Evolutionary conservation across 768 basidiomycete species (phyloP).

Genomic region (Goffeauzyma gilvescens): DNA sequence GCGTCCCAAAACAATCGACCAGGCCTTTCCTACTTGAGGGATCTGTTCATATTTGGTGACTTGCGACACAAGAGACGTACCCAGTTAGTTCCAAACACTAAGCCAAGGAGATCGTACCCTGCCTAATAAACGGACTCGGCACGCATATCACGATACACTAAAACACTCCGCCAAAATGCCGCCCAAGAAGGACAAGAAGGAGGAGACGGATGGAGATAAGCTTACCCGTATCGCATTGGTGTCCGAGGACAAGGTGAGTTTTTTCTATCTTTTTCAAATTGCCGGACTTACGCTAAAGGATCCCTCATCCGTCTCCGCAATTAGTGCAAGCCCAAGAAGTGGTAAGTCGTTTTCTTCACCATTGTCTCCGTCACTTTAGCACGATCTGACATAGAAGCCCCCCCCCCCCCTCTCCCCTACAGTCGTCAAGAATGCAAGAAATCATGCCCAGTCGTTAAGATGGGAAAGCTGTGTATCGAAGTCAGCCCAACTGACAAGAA

Average conservation of each 20-base stretch:
- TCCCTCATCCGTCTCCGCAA: not conserved
- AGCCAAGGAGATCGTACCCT: no score
- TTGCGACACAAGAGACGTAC: no score
- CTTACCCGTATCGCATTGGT: constrained; percentile 89
- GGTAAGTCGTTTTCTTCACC: constrained; percentile 16
- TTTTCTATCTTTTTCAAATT: not conserved
- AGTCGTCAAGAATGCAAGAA: constrained; percentile 89
- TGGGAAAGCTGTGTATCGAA: constrained; percentile 98
- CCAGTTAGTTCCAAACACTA: no score
- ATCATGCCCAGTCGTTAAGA: constrained; percentile 92
- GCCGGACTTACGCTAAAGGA: constrained; percentile 38
- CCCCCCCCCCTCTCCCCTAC: constrained; percentile 1
- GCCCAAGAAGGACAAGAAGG: no score
- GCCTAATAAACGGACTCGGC: no score
- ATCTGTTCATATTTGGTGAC: no score
- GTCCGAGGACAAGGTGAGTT: constrained; percentile 31
- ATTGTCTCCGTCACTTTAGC: no score
- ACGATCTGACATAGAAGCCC: no score
- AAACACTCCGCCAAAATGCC: no score
- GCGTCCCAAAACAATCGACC: no score
- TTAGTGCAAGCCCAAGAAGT: constrained; percentile 72
- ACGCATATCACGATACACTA: no score
- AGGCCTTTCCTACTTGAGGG: no score
- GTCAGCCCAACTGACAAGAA: constrained; percentile 92
- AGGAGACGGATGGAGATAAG: constrained; percentile 42